Percentiles rank a stretch among this genome's conserved stretches.
Evolutionary conservation across 148 eudicot genomes (phyloP).

Genomic region (Cornus kousa): DNA sequence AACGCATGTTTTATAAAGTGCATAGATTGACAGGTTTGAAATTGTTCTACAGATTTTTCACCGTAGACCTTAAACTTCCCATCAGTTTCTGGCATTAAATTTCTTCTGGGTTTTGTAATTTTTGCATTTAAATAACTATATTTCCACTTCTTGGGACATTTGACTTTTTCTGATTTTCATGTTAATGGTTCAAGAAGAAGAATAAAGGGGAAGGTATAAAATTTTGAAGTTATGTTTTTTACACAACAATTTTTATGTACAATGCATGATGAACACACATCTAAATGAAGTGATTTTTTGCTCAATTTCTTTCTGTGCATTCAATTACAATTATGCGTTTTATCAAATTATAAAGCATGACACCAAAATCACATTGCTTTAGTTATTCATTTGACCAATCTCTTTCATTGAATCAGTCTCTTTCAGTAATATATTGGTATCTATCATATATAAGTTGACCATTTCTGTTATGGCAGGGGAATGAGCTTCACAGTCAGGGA

Average conservation of each 20-base stretch:
- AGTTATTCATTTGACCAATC: neutral
- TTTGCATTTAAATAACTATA: neutral
- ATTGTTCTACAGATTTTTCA: neutral
- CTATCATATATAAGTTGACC: constrained; percentile 9
- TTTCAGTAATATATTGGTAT: neutral
- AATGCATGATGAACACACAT: too few species aligned
- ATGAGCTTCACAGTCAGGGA: constrained; percentile 82
- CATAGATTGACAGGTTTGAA: neutral
- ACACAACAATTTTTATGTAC: too few species aligned
- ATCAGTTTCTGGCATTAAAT: neutral
- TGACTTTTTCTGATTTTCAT: too few species aligned
- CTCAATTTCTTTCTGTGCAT: neutral
- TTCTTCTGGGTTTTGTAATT: neutral
- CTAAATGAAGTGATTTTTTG: neutral
- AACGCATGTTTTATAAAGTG: neutral
- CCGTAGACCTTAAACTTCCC: neutral
- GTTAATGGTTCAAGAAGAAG: neutral
- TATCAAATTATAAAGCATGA: neutral
- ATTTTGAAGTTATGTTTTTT: too few species aligned
- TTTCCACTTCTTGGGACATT: neutral
- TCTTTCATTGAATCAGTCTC: too few species aligned
- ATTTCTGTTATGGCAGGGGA: constrained; percentile 55
- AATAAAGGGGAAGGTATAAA: neutral
- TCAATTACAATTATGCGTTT: too few species aligned
- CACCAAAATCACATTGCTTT: neutral